Base-by-base conservation (phyloP, 352 stramenopile species). In the Thalassiosira mediterranea region DNA sequence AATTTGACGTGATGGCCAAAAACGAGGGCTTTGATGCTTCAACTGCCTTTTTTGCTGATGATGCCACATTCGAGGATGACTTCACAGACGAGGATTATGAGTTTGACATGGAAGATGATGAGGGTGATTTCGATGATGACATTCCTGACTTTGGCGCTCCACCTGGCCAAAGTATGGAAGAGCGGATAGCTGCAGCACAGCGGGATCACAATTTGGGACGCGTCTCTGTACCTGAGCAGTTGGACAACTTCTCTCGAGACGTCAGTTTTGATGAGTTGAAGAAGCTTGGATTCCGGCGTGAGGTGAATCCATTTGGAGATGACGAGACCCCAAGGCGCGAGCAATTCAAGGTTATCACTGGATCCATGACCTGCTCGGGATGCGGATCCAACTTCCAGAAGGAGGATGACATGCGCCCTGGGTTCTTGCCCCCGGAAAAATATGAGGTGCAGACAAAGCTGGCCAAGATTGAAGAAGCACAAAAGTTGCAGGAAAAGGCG, bases 311-410 rank as follows among this genome's bases (percentile, higher is more conserved):
- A n/a, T 90, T 88, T 68, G 82, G 80, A 52, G 75, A 88, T 72
- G 84, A 90, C 60, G 84, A 91, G 69, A 90, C 76, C 23, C 76
- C 79, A 19, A 61, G 84, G 31, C 69, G 82, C 58, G 68, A 88
- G 15, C 51, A 76, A 38, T 88, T 86, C 37, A 84, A 75, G 49
- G 49, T 91, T 25, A 82, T 90, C 56, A 77, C 76, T 4, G 81
- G 88, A 48, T 74, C 85, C 23, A 91, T 91, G 85, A 76, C 69
- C 46, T 93, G 87, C 60, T 83, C 83, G 21, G 87, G 80, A 17
- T 93, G 87, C 70, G 87, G 87, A 69, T 74, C 75, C 15, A 73
- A 87, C 52, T 93, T 93, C 77, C 87, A 93, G 73, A 72, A 52
- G 21, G 68, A 72, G n/a, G 73, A 91, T 54, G 78, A 90, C n/a